Conservation (phyloP, 768 basidiomycete species). For the Amanita brunnescens region DNA sequence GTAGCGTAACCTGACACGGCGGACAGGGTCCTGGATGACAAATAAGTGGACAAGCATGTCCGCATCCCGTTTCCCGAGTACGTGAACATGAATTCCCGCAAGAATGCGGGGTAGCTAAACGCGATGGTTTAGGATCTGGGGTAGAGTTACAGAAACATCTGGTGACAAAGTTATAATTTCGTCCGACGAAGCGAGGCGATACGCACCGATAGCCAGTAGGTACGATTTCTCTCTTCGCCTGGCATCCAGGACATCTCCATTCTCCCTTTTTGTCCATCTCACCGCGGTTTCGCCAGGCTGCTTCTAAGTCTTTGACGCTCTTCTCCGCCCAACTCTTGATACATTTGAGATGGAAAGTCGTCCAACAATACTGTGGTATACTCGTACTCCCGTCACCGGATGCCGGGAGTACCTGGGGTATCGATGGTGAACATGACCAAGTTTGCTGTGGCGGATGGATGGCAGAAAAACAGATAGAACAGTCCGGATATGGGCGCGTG, state of each 20-base stretch:
- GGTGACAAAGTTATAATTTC: neutral
- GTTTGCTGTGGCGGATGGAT: conserved; percentile 74
- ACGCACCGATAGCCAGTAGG: conserved; percentile 61
- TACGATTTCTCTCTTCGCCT: conserved; percentile 59
- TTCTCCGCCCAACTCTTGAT: conserved; percentile 83
- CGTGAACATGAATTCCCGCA: conserved; percentile 67
- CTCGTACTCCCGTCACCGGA: conserved; percentile 18
- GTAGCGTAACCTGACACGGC: conserved; percentile 76
- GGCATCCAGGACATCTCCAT: conserved; percentile 95
- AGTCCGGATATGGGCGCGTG: conserved; percentile 68
- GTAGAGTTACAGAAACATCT: conserved; percentile 82
- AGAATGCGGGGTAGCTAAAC: conserved; percentile 68
- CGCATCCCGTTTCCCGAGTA: conserved; percentile 47
- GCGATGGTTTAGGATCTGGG: conserved; percentile 62
- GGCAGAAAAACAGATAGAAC: conserved; percentile 74
- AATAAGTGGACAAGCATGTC: conserved; percentile 72
- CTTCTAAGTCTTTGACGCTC: conserved; percentile 63
- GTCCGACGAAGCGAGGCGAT: neutral
- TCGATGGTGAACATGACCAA: conserved; percentile 79
- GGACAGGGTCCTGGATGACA: conserved; percentile 98
- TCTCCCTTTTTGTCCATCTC: conserved; percentile 55
- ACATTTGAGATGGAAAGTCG: conserved; percentile 85
- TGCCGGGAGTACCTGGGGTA: conserved; percentile 28
- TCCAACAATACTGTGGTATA: conserved; percentile 70
- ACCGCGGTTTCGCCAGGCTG: conserved; percentile 66